Percentiles rank a stretch among this genome's conserved stretches.
phyloP scores from a whole-genome alignment of 805 yeast species.

The Yarrowia porcina region DNA sequence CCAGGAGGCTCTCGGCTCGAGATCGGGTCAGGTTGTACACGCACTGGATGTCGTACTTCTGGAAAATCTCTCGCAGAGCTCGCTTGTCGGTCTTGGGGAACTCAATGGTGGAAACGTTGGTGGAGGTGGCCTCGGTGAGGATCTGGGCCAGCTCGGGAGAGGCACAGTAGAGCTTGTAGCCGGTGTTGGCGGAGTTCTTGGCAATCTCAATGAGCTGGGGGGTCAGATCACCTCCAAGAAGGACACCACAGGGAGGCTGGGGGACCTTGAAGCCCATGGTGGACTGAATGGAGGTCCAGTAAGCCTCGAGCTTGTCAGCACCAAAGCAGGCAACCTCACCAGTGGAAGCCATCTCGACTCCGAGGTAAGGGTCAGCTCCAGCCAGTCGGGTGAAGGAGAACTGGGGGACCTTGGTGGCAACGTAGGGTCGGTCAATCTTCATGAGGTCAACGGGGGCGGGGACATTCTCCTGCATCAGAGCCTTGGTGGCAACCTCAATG shows the following conservation, averaged over 20 bases:
- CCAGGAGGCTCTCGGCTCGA: slow-evolving; percentile 79
- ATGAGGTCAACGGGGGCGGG: slow-evolving; percentile 82
- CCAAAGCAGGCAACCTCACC: slow-evolving; percentile 99
- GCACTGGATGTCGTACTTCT: slow-evolving; percentile 73
- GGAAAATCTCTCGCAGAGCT: slow-evolving; percentile 89
- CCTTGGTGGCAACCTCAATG: slow-evolving; percentile 90
- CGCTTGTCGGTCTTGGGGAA: slow-evolving; percentile 94
- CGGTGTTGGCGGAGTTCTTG: slow-evolving; percentile 60
- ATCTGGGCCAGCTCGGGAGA: slow-evolving; percentile 68
- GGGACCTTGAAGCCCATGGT: slow-evolving; percentile 97
- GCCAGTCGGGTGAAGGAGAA: slow-evolving; percentile 97
- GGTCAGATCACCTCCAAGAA: slow-evolving; percentile 90
- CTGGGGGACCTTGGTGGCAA: slow-evolving; percentile 97
- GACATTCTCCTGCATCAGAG: slow-evolving; percentile 64
- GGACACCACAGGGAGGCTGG: slow-evolving; percentile 79
- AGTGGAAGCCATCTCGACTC: slow-evolving; percentile 99
- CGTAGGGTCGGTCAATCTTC: slow-evolving; percentile 70
- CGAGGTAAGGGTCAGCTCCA: slow-evolving; percentile 98
- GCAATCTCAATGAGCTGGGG: slow-evolving; percentile 74
- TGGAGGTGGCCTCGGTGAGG: slow-evolving; percentile 47
- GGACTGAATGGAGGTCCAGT: slow-evolving; percentile 96
- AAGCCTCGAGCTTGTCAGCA: slow-evolving; percentile 76
- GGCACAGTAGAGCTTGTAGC: slow-evolving; percentile 79
- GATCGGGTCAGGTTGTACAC: slow-evolving; percentile 90
- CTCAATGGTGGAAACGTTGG: slow-evolving; percentile 63